Evolutionary conservation across 2,329 filamentous ascomycete species (phyloP).

Genomic region (Penicillium griseofulvum): DNA sequence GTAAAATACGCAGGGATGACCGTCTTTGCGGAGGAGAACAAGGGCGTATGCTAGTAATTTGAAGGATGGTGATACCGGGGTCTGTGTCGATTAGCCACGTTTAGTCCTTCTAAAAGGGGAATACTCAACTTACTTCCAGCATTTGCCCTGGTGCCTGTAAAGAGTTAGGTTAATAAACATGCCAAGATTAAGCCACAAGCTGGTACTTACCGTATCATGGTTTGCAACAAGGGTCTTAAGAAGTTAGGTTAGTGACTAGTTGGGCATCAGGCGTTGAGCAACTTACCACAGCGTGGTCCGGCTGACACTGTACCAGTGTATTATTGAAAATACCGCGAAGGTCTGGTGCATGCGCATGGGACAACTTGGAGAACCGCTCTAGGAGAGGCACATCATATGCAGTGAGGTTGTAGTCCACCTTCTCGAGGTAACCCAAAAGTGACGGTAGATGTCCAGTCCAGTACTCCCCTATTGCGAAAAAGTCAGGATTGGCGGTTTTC

Average conservation of each 20-base stretch:
- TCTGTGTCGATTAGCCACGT: conserved; percentile 30
- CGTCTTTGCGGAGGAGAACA: conserved; percentile 63
- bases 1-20: conserved; percentile 68
- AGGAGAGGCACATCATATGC: conserved; percentile 69
- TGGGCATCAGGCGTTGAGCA: neutral
- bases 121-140: conserved; percentile 46
- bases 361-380: conserved; percentile 63
- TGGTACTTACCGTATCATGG: conserved; percentile 24
- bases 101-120: neutral
- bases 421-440: conserved; percentile 57
- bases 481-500: conserved; percentile 50
- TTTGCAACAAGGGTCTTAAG: conserved; percentile 21
- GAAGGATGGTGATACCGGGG: conserved; percentile 64
- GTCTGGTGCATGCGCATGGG: conserved; percentile 57
- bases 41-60: conserved; percentile 70
- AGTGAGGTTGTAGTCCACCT: conserved; percentile 57
- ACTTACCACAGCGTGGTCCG: conserved; percentile 48
- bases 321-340: conserved; percentile 62
- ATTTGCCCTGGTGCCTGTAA: conserved; percentile 62
- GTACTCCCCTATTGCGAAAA: conserved; percentile 69
- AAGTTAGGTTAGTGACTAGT: conserved; percentile 6
- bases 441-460: conserved; percentile 60
- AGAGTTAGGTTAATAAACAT: conserved; percentile 2
- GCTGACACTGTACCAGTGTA: conserved; percentile 56
- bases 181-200: neutral